These are phyloP conservation scores for Xylaria hypoxylon DNA, from an alignment of 2,329 filamentous ascomycete species.

Conservation along the genomic window DNA sequence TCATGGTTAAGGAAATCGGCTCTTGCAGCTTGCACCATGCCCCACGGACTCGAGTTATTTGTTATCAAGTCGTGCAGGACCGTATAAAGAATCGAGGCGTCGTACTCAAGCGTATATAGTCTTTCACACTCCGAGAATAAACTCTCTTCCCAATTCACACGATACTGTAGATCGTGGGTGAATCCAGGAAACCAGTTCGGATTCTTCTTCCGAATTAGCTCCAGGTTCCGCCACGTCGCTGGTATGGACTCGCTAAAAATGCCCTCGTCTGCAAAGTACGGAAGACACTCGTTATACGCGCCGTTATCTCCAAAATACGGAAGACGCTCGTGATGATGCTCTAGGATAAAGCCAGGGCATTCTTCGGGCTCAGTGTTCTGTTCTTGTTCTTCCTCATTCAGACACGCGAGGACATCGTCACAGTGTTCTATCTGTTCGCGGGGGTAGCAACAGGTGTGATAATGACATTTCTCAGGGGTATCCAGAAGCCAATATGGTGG, in stretches of 20 bases:
- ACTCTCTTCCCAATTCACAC: slow-evolving; percentile 4
- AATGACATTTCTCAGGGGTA: slow-evolving; percentile 33
- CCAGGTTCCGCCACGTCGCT: slow-evolving; percentile 37
- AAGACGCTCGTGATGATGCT: slow-evolving; percentile 42
- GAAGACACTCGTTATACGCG: slow-evolving; percentile 36
- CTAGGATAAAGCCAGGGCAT: slow-evolving; percentile 37
- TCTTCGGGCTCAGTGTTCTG: slow-evolving; percentile 37
- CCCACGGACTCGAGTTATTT: not conserved
- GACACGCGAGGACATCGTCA: not conserved
- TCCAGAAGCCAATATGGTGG: slow-evolving; percentile 3
- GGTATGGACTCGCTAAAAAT: slow-evolving; percentile 3
- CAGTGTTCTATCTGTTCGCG: slow-evolving; percentile 30
- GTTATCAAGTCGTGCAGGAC: slow-evolving; percentile 29
- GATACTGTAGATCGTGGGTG: not conserved
- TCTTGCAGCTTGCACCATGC: not conserved
- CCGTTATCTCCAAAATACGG: slow-evolving; percentile 43
- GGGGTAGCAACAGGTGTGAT: slow-evolving; percentile 46
- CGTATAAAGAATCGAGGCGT: slow-evolving; percentile 19
- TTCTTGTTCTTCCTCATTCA: slow-evolving; percentile 1
- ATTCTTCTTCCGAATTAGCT: not conserved
- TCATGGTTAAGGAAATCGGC: slow-evolving; percentile 5
- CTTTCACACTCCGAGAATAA: slow-evolving; percentile 33
- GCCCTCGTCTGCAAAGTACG: slow-evolving; percentile 37
- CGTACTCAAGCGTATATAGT: slow-evolving; percentile 31
- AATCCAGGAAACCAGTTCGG: slow-evolving; percentile 22